phyloP scores from a whole-genome alignment of 345 rosid species.

The Pugionium cornutum region DNA sequence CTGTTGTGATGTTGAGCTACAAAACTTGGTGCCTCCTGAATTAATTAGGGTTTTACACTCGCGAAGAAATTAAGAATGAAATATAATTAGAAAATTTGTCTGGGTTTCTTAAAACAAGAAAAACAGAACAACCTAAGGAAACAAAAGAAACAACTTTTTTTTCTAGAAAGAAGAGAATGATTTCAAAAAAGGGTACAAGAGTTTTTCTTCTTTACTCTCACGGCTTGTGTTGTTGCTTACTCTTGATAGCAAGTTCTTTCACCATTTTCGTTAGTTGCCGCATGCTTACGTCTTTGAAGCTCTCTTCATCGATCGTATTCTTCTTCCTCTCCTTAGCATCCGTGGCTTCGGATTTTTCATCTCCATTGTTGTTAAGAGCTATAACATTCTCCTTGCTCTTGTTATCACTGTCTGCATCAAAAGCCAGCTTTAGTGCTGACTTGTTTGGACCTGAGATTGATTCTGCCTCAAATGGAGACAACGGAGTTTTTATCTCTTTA shows the following conservation, averaged over 20 bases:
- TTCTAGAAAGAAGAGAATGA: conserved; percentile 26
- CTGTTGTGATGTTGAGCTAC: too few species aligned
- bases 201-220: not conserved
- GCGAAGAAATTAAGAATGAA: conserved; percentile 2
- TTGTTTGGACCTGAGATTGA: too few species aligned
- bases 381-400: too few species aligned
- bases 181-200: not conserved
- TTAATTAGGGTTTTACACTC: too few species aligned
- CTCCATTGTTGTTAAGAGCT: conserved; percentile 31
- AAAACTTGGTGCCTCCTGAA: too few species aligned
- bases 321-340: conserved; percentile 7
- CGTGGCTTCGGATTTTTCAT: conserved; percentile 31
- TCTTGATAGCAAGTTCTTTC: conserved; percentile 37
- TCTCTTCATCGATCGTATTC: conserved; percentile 32
- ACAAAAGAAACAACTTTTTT: not conserved
- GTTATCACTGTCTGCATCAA: not conserved
- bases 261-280: conserved; percentile 52
- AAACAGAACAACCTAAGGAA: conserved; percentile 1
- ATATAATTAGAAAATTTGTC: not conserved
- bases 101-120: not conserved
- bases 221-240: not conserved
- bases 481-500: too few species aligned
- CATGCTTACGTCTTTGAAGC: conserved; percentile 41
- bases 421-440: not conserved
- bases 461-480: too few species aligned